phyloP scores from a whole-genome alignment of 208 protist genomes.

The Trypanosoma rangeli region DNA sequence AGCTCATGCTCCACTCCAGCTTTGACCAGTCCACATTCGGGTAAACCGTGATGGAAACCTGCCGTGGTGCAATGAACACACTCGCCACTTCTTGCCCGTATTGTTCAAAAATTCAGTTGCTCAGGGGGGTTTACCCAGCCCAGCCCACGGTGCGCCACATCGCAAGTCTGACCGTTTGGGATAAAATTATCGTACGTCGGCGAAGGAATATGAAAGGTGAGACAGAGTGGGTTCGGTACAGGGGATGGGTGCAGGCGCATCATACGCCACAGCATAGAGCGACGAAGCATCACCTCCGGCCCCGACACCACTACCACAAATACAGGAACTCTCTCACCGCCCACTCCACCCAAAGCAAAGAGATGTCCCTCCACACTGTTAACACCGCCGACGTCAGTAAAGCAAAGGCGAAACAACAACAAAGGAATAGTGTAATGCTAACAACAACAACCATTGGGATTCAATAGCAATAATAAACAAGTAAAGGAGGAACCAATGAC shows the following conservation, averaged over 20 bases:
- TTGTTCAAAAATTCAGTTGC: slow-evolving; percentile 86
- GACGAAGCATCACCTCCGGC: slow-evolving; percentile 62
- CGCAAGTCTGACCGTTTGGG: slow-evolving; percentile 74
- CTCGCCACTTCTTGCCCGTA: slow-evolving; percentile 80
- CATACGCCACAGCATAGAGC: slow-evolving; percentile 33
- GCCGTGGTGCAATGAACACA: slow-evolving; percentile 79
- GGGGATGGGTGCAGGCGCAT: slow-evolving; percentile 72
- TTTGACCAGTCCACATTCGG: slow-evolving; percentile 64
- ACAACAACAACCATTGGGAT: no score
- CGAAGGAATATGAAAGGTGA: slow-evolving; percentile 72
- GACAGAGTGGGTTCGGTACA: slow-evolving; percentile 86
- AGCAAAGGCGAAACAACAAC: slow-evolving; percentile 5
- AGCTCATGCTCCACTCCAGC: slow-evolving; percentile 88
- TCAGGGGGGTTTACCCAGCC: slow-evolving; percentile 87
- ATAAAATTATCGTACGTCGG: slow-evolving; percentile 80
- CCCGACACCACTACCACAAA: no score
- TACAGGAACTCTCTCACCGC: no score
- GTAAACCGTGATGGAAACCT: slow-evolving; percentile 78
- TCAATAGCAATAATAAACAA: no score
- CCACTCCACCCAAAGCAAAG: neutral
- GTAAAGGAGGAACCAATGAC: no score
- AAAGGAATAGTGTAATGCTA: neutral
- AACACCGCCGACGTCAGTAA: neutral
- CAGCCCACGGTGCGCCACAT: slow-evolving; percentile 82
- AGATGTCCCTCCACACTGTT: neutral